Conservation (phyloP, 768 basidiomycete genomes). For the Tulasnella calospora region DNA sequence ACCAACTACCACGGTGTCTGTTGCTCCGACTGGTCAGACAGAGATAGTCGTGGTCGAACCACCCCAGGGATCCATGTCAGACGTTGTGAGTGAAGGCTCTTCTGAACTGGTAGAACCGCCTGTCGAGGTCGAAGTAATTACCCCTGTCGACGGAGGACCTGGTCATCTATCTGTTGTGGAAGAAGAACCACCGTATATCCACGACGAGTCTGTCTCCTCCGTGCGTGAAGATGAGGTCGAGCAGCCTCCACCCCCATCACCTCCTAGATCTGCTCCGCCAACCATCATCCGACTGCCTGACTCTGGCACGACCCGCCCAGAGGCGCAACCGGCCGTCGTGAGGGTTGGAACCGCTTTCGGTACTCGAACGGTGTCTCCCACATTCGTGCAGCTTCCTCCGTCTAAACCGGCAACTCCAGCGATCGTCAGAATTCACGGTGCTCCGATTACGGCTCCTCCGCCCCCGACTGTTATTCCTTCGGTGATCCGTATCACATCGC, state of each 20-base stretch:
- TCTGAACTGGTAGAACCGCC: neutral
- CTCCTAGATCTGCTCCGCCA: neutral
- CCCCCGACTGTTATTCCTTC: conserved; percentile 5
- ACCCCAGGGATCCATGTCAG: neutral
- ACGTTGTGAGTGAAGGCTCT: neutral
- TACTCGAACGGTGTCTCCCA: neutral
- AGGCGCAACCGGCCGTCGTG: conserved; percentile 12
- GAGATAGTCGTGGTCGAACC: neutral
- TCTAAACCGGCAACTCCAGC: conserved; percentile 15
- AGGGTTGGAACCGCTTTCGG: conserved; percentile 17
- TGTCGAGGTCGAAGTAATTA: neutral
- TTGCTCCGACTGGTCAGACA: neutral
- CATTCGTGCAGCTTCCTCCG: conserved; percentile 8
- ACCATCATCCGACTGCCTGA: conserved; percentile 19
- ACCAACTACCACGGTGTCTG: neutral
- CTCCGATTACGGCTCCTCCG: neutral
- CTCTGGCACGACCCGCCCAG: neutral
- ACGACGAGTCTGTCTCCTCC: neutral
- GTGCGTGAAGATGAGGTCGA: neutral
- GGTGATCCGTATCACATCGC: conserved; percentile 20
- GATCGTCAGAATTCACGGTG: conserved; percentile 21
- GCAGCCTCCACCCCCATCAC: neutral
- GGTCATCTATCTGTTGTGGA: neutral
- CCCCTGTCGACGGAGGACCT: neutral
- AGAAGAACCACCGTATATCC: neutral